Evolutionary conservation across 768 basidiomycete species (phyloP), one percentile per base, ranked within the genome.

Genomic region (Suillus lakei): DNA sequence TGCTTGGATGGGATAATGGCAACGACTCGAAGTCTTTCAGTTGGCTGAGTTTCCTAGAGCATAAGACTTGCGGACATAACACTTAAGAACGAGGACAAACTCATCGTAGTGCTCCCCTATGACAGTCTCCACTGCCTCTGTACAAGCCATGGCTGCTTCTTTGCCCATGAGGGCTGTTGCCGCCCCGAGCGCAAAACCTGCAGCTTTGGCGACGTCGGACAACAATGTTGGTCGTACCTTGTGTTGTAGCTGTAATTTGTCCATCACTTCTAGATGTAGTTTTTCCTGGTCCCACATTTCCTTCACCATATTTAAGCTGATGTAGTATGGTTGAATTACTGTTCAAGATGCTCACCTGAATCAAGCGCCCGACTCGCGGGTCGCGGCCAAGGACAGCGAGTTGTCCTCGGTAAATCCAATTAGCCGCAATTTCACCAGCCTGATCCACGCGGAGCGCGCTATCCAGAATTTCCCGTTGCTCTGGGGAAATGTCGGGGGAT

Each of bases 51-150:
- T 58, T 13, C 1, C 16, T 39, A 39, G 30, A 44, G 28, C 60
- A 16, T 44, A 26, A 60, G 41, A 51, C 34, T 73, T 62, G 38
- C 13, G 44, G 39, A 28, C 21, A 16, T 38, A 2, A 28, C 18
- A 55, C 46, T 34, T 23, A 16, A 60, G 10, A 63, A 43, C 53
- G 62, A 32, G n/a, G 15, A 85, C 93, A 74, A 74, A 97, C 96
- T 98, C 95, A 75, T 98, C 94, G 72, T 99, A 99, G 78, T 99
- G 96, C 77, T 99, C 96, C 46, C 96, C 96, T 61, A 99, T 99
- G 63, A 95, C 95, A 0, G 96, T 98, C 77, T 99, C 96, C 23
- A 99, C 96, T 0, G 96, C 96, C 76, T 99, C 96, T 0, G 96
- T 99, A 72, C 96, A 98, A 7, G 96, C 96, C 96, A 99, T 99